Evolutionary conservation across 2,329 filamentous ascomycete species (phyloP).

Genomic region (Hymenoscyphus fraxineus): DNA sequence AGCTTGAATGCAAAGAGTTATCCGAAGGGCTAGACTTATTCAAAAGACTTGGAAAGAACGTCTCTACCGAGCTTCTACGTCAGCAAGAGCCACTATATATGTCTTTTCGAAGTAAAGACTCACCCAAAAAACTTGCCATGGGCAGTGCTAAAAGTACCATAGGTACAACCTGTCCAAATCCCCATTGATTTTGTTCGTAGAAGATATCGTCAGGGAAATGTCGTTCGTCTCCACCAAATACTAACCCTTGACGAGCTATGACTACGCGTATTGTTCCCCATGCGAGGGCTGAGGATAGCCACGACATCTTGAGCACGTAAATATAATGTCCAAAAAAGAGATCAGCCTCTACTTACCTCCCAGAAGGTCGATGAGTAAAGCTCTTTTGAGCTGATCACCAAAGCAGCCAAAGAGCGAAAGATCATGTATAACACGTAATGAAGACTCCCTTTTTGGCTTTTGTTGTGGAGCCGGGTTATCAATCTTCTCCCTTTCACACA

Average conservation of each 20-base stretch:
- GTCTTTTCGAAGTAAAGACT: not conserved
- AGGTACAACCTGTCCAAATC: constrained; percentile 8
- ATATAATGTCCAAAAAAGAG: no score
- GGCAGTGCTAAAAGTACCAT: constrained; percentile 4
- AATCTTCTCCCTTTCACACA: not conserved
- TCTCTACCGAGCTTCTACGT: not conserved
- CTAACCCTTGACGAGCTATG: not conserved
- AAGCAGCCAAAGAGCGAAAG: not conserved
- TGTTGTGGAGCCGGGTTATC: not conserved
- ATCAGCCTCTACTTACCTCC: not conserved
- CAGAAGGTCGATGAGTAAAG: not conserved
- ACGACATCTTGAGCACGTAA: not conserved
- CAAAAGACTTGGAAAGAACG: not conserved
- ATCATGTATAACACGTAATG: not conserved
- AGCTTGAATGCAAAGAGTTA: no score
- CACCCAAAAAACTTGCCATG: not conserved
- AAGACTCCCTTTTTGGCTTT: not conserved
- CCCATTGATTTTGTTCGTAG: not conserved
- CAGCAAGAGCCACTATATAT: not conserved
- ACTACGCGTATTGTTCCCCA: constrained; percentile 4
- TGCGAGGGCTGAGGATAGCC: not conserved
- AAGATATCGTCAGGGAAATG: not conserved
- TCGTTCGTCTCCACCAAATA: no score
- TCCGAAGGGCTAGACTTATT: no score
- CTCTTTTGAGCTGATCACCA: not conserved